phyloP scores from a whole-genome alignment of 441 rosid genomes.

The Populus hybrid region DNA sequence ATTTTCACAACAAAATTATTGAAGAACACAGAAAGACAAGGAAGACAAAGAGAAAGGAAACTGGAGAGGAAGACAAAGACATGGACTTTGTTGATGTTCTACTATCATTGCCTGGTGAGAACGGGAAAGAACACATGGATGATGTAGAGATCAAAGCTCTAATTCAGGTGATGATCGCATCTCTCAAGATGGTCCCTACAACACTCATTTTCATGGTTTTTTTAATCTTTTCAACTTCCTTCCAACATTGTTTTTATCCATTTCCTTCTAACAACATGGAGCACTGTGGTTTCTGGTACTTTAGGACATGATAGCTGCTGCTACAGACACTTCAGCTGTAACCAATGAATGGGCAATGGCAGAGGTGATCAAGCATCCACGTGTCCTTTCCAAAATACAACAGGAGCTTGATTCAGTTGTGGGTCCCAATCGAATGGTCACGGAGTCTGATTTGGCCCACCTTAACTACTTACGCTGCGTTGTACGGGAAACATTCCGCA shows the following conservation, averaged over 20 bases:
- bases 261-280: neutral
- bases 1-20: constrained; percentile 66
- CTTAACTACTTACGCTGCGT: constrained; percentile 82
- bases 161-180: constrained; percentile 48
- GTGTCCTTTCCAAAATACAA: constrained; percentile 62
- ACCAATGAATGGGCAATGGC: constrained; percentile 98
- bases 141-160: constrained; percentile 85
- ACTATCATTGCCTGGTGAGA: constrained; percentile 67
- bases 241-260: neutral
- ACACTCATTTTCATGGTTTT: neutral
- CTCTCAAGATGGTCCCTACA: neutral
- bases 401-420: constrained; percentile 65
- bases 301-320: constrained; percentile 95
- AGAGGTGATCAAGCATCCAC: constrained; percentile 79
- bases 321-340: constrained; percentile 92
- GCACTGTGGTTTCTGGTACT: neutral
- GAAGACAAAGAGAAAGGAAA: constrained; percentile 4
- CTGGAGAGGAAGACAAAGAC: constrained; percentile 22
- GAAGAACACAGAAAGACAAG: constrained; percentile 52
- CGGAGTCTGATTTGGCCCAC: constrained; percentile 56
- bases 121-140: constrained; percentile 65
- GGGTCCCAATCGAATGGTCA: constrained; percentile 61
- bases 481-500: constrained; percentile 86
- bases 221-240: too few relatives aligned
- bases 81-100: constrained; percentile 87